Percentiles rank a stretch among this genome's conserved stretches.
Evolutionary conservation across 1,284 basidiomycete species (phyloP).

Genomic region (Ustilago bromivora): DNA sequence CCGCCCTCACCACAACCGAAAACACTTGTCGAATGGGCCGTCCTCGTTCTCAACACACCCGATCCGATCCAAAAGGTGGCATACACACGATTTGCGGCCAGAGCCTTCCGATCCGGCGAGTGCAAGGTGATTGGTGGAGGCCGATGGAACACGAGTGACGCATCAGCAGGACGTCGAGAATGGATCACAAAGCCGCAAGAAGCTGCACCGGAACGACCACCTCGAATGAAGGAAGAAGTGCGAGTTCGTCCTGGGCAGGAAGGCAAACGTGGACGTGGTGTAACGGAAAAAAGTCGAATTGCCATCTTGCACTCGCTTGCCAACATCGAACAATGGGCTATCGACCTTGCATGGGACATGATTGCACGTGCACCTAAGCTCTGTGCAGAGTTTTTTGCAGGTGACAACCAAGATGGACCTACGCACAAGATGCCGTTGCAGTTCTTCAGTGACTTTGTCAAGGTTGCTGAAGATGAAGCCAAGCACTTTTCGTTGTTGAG

Average conservation of each 20-base stretch:
- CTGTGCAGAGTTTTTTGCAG: slow-evolving; percentile 44
- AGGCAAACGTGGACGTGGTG: slow-evolving; percentile 74
- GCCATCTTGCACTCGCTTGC: slow-evolving; percentile 84
- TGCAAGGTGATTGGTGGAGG: slow-evolving; percentile 76
- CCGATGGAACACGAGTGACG: slow-evolving; percentile 33
- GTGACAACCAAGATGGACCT: slow-evolving; percentile 24
- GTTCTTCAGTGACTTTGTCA: slow-evolving; percentile 69
- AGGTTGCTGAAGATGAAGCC: slow-evolving; percentile 80
- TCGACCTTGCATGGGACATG: slow-evolving; percentile 73
- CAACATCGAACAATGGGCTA: slow-evolving; percentile 90
- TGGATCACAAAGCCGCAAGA: slow-evolving; percentile 53
- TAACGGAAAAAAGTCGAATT: slow-evolving; percentile 76
- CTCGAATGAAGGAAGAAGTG: slow-evolving; percentile 73
- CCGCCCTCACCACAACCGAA: slow-evolving; percentile 54
- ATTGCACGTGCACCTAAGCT: slow-evolving; percentile 75
- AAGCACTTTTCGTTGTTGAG: slow-evolving; percentile 75
- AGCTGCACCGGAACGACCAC: slow-evolving; percentile 78
- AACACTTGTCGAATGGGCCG: slow-evolving; percentile 81
- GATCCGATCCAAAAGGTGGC: slow-evolving; percentile 80
- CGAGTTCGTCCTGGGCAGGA: slow-evolving; percentile 77
- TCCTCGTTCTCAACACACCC: slow-evolving; percentile 79
- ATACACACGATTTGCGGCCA: slow-evolving; percentile 78
- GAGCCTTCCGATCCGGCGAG: slow-evolving; percentile 78
- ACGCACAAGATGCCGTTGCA: slow-evolving; percentile 57
- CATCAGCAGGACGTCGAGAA: slow-evolving; percentile 14